A percentile compares a stretch with the other conserved stretches of the same genome.
These are phyloP conservation scores for Schwanniomyces vanrijiae DNA, from an alignment of 805 yeast species.

Conservation along the genomic window DNA sequence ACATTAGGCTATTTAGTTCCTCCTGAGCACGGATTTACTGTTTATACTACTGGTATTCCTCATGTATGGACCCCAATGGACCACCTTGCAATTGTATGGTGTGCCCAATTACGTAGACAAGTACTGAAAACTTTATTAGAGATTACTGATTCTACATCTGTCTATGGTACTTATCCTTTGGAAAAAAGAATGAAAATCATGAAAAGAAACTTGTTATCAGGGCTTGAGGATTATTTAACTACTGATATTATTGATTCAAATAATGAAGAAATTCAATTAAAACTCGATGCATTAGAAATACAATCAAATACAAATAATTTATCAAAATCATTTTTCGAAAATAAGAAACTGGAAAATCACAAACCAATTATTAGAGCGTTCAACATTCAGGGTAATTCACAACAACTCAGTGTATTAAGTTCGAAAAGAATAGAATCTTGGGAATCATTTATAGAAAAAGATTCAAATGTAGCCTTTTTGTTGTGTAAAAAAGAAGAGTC, in stretches of 20 bases:
- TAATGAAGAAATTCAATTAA: conserved; percentile 14
- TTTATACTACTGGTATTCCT: conserved; percentile 83
- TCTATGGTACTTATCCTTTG: conserved; percentile 53
- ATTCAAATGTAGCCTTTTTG: conserved; percentile 13
- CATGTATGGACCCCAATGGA: conserved; percentile 92
- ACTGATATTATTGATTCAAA: conserved; percentile 27
- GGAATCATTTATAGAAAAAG: conserved; percentile 9
- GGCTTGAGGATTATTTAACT: conserved; percentile 49
- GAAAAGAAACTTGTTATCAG: conserved; percentile 47
- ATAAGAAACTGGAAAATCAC: not conserved
- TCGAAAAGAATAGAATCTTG: conserved; percentile 11
- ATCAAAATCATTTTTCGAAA: not conserved
- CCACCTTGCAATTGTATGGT: conserved; percentile 96
- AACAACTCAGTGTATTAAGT: conserved; percentile 18
- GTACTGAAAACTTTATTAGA: conserved; percentile 61
- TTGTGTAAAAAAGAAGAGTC: conserved; percentile 15
- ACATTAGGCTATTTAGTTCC: conserved; percentile 73
- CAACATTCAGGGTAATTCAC: conserved; percentile 3
- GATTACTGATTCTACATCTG: conserved; percentile 49
- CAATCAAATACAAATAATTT: conserved; percentile 6
- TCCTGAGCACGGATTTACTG: conserved; percentile 72
- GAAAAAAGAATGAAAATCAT: conserved; percentile 59
- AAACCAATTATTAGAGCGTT: conserved; percentile 1
- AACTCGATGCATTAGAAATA: conserved; percentile 17
- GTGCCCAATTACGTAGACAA: conserved; percentile 75